These are phyloP conservation scores for Pseudocercospora musae DNA, from an alignment of 2,329 filamentous ascomycete species.

Conservation along the genomic window DNA sequence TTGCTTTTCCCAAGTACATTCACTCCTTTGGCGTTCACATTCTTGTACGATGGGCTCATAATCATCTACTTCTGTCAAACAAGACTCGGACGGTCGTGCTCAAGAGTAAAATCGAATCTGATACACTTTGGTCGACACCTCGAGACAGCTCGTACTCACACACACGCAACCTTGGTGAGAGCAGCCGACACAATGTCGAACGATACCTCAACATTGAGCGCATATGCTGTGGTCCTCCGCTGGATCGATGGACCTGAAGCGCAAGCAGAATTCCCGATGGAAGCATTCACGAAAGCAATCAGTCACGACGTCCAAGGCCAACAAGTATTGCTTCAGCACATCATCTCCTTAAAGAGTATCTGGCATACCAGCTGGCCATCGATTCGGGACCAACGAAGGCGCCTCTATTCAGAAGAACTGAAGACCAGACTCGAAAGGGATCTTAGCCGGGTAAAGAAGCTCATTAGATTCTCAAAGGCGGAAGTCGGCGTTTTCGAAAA, in stretches of 20 bases:
- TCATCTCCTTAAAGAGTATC: slow-evolving; percentile 4
- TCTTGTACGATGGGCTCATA: not conserved
- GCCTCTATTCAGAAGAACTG: slow-evolving; percentile 11
- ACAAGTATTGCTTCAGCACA: slow-evolving; percentile 11
- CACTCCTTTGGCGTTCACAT: not conserved
- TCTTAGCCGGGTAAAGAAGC: slow-evolving; percentile 3
- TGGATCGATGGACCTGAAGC: slow-evolving; percentile 6
- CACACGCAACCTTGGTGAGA: not conserved
- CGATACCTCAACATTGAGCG: slow-evolving; percentile 3
- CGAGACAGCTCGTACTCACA: not conserved
- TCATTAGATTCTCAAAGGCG: slow-evolving; percentile 8
- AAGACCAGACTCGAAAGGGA: slow-evolving; percentile 5
- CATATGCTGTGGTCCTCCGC: slow-evolving; percentile 8
- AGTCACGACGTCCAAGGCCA: slow-evolving; percentile 10
- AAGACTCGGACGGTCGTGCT: too few relatives aligned
- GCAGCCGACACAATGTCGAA: not conserved
- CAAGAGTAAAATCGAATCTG: too few relatives aligned
- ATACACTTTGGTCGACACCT: too few relatives aligned
- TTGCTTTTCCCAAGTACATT: not conserved
- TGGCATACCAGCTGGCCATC: slow-evolving; percentile 15
- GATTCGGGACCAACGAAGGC: slow-evolving; percentile 6
- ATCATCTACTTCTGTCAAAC: not conserved
- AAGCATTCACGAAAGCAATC: slow-evolving; percentile 12
- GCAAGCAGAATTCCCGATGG: slow-evolving; percentile 3
- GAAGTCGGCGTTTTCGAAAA: slow-evolving; percentile 7